Base-by-base conservation (phyloP, 257 asterid species). In the Solanum medicagineum region DNA sequence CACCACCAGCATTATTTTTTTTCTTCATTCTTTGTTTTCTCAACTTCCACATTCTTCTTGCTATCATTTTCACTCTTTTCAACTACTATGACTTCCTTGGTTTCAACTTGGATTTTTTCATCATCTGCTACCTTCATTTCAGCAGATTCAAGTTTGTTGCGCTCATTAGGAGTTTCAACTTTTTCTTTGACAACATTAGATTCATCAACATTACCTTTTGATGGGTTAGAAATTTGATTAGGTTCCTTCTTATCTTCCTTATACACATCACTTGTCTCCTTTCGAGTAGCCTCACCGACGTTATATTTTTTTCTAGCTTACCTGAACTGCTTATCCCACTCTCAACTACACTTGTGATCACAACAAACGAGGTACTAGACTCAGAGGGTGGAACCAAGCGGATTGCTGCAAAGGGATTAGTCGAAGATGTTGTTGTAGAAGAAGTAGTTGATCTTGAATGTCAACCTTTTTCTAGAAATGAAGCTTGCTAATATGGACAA, bases 401-500 rank as follows among this genome's bases (percentile, higher is more conserved):
- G 80, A 95, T 88, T 10, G 93, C 92, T 75, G 97, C 92, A 86
- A 95, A 95, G 10, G 98, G 99, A 86, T 93, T 94, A 44, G 95
- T 83, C 80, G 95, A 89, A 84, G 92, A 81, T 29, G 92, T 90
- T 47, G 92, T 66, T 11, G 93, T 80, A 53, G 91, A 26, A 1
- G 29, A 26, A 26, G 29, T 26, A 26, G 29, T 26, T 26, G 29
- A 26, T 1, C 29, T 26, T 26, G 29, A 26, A 26, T 26, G 29
- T 2, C 29, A 26, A 26, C 2, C 1, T 26, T 26, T 26, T 26
- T 26, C 29, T 26, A 26, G 29, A 26, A 26, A 26, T 26, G 29
- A 26, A 69, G 51, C 26, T 26, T 1, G 26, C 26, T 26, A 26
- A 26, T 26, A 26, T 26, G 26, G 1, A 26, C 26, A 26, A 26